Conservation (phyloP, 352 stramenopile species). For the Phytophthora agathidicida region DNA sequence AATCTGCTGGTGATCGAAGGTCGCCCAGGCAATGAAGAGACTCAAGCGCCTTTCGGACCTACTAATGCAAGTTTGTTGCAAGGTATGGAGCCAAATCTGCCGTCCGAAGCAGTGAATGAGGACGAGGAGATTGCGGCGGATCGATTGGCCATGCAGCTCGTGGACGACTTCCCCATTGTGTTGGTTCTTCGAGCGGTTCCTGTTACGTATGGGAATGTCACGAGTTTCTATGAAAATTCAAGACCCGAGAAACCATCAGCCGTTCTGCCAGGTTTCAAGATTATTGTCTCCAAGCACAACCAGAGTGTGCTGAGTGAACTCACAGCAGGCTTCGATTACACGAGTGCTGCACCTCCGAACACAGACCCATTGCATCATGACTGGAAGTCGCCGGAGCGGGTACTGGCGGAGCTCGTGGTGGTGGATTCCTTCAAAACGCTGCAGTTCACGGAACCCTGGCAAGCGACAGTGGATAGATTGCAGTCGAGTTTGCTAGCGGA, state of each 20-base stretch:
- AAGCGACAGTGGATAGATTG: slow-evolving; percentile 47
- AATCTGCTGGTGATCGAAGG: slow-evolving; percentile 68
- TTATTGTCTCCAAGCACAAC: slow-evolving; percentile 67
- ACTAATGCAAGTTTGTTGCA: slow-evolving; percentile 50
- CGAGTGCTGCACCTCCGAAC: slow-evolving; percentile 6
- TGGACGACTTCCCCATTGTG: slow-evolving; percentile 68
- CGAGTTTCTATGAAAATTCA: slow-evolving; percentile 73
- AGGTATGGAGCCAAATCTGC: slow-evolving; percentile 45
- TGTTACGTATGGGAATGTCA: slow-evolving; percentile 72
- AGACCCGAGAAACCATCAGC: slow-evolving; percentile 29
- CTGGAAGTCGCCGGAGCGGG: slow-evolving; percentile 56
- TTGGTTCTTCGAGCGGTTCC: slow-evolving; percentile 73
- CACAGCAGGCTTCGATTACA: slow-evolving; percentile 20
- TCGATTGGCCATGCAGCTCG: slow-evolving; percentile 64
- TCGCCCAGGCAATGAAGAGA: slow-evolving; percentile 32
- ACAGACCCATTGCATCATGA: slow-evolving; percentile 37
- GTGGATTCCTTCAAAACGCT: slow-evolving; percentile 68
- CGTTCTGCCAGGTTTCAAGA: slow-evolving; percentile 84
- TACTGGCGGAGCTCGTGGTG: slow-evolving; percentile 61
- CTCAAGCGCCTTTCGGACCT: slow-evolving; percentile 63
- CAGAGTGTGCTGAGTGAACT: slow-evolving; percentile 29
- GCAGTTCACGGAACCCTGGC: slow-evolving; percentile 70
- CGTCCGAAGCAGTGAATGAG: slow-evolving; percentile 37
- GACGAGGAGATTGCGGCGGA: slow-evolving; percentile 81
- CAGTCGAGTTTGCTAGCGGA: slow-evolving; percentile 39